phyloP scores from a whole-genome alignment of 1,284 basidiomycete genomes.

The Phylloboletellus chloephorus region DNA sequence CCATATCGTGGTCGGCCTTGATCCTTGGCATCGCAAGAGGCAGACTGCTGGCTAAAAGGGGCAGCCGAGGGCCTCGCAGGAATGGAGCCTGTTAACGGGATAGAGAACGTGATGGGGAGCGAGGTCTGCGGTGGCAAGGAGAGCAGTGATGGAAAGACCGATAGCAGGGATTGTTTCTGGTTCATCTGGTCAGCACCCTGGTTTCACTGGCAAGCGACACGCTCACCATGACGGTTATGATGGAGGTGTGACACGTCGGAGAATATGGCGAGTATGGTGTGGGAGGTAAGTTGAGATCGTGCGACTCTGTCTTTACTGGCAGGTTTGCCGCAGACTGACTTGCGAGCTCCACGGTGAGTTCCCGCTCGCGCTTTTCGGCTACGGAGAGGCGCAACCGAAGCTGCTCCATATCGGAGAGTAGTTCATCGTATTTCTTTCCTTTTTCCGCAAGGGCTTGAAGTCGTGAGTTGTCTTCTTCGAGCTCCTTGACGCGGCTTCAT shows the following conservation, averaged over 20 bases:
- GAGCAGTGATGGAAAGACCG: conserved; percentile 68
- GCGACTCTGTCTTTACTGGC: conserved; percentile 50
- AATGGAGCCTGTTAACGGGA: conserved; percentile 38
- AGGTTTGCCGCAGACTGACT: conserved; percentile 34
- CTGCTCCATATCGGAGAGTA: conserved; percentile 57
- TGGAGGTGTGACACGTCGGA: conserved; percentile 48
- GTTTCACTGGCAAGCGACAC: conserved; percentile 12
- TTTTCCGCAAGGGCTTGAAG: conserved; percentile 51
- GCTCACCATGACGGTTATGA: conserved; percentile 66
- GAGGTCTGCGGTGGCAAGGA: conserved; percentile 54
- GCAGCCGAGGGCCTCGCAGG: conserved; percentile 41
- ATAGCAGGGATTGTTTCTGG: conserved; percentile 56
- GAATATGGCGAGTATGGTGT: conserved; percentile 38
- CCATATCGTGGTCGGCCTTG: conserved; percentile 51
- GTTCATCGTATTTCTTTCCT: conserved; percentile 33
- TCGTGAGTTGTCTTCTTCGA: conserved; percentile 73
- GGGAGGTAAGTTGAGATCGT: conserved; percentile 41
- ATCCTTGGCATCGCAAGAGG: conserved; percentile 46
- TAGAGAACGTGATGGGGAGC: conserved; percentile 49
- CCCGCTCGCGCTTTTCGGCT: conserved; percentile 59
- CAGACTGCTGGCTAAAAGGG: conserved; percentile 50
- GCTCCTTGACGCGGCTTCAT: conserved; percentile 40
- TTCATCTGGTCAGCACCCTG: conserved; percentile 22
- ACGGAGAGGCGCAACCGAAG: conserved; percentile 60
- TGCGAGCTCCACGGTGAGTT: conserved; percentile 56